Evolutionary conservation across 2,329 filamentous ascomycete species (phyloP), one percentile per base, ranked within the genome.

Genomic region (Fusarium liriodendri): DNA sequence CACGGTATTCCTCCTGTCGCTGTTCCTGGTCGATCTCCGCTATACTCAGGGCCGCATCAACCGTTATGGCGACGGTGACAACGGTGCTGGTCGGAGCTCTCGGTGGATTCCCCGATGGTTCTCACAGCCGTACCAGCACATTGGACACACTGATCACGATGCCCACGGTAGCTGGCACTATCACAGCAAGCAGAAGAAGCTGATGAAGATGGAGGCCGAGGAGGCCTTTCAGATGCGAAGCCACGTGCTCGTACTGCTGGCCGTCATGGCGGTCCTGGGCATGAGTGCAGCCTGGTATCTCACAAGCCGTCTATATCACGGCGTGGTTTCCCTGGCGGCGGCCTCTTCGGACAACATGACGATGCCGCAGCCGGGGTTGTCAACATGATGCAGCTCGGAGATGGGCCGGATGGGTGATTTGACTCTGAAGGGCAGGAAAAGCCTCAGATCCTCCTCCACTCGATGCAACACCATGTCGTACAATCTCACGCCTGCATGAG

Each of bases 1-100:
- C 79, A 84, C 90, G 60, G 88, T 90, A 25, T 93, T 93, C 82
- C 80, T 94, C 47, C 54, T 93, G 72, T 93, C 91, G 2, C 87
- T 94, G 54, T 86, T 87, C 78, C 81, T 92, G 61, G 87, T 93
- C 50, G 91, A 93, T 82, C 83, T 87, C 60, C 85, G 85, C 67
- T 84, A 90, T 86, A 82, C 89, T 76, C 77, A 85, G 77, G 78
- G 85, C 80, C 85, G 90, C 81, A 83, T 83, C 62, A 82, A 82
- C 68, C 79, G 77, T 63, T 82, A 74, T 29, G 60, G 45, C 13
- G 55, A 84, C 76, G 71, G 80, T 75, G 74, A 80, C 59, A 78
- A 71, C 57, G 84, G 83, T 6, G 84, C 83, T 6, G 64, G 60
- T 32, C 42, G 66, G 45, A 67, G 65, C 64, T 62, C 50, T 65